These are phyloP conservation scores for Kwoniella sp. DNA, from an alignment of 768 basidiomycete species.

Conservation along the genomic window DNA sequence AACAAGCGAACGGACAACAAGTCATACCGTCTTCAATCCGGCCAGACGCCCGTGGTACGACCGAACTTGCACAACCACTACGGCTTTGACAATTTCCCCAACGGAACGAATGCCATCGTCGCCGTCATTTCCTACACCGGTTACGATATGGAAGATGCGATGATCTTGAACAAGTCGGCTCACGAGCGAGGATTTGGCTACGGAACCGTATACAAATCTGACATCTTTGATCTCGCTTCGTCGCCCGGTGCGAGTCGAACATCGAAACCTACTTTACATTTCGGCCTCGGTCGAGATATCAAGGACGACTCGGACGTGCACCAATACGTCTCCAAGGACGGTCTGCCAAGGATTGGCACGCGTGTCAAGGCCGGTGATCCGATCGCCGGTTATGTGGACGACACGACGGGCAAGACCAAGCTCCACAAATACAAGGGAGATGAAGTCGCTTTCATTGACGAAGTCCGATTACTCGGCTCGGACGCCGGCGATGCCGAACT, in stretches of 20 bases:
- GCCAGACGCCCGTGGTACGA: constrained; percentile 92
- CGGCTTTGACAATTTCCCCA: constrained; percentile 98
- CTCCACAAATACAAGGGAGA: constrained; percentile 97
- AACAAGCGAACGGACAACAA: constrained; percentile 96
- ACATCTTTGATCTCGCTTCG: constrained; percentile 85
- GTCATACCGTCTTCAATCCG: constrained; percentile 90
- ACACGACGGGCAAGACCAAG: constrained; percentile 76
- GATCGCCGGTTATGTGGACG: constrained; percentile 84
- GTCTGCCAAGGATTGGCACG: constrained; percentile 77
- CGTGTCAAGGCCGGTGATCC: constrained; percentile 73
- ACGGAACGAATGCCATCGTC: constrained; percentile 95
- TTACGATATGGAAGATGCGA: constrained; percentile 99
- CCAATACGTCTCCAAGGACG: constrained; percentile 74
- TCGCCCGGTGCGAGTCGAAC: constrained; percentile 66
- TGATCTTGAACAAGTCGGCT: constrained; percentile 98
- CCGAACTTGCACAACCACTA: constrained; percentile 89
- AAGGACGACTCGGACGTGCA: constrained; percentile 58
- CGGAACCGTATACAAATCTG: constrained; percentile 93
- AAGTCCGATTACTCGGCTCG: constrained; percentile 85
- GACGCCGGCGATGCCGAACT: constrained; percentile 85
- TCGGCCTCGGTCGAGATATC: constrained; percentile 78
- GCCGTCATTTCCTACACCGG: constrained; percentile 99
- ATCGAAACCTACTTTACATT: constrained; percentile 76
- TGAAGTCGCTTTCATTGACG: constrained; percentile 83
- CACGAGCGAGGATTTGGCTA: constrained; percentile 98